phyloP scores from a whole-genome alignment of 2,329 filamentous ascomycete genomes.

The Aureobasidium sp. region DNA sequence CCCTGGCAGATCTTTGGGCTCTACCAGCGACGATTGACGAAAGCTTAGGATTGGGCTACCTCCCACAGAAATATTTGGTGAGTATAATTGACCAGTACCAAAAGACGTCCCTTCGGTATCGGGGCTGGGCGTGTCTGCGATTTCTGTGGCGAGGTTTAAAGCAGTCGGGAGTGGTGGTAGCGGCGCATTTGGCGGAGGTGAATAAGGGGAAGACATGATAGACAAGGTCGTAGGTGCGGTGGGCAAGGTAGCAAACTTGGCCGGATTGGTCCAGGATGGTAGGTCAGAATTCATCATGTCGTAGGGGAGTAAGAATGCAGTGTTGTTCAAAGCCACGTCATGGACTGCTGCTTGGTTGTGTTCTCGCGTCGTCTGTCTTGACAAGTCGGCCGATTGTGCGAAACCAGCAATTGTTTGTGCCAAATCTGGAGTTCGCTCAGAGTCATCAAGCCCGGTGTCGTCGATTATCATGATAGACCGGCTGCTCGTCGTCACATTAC shows the following conservation, averaged over 20 bases:
- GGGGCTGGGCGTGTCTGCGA: neutral
- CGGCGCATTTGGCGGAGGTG: constrained; percentile 3
- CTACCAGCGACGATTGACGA: constrained; percentile 1
- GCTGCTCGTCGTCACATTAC: constrained; percentile 68
- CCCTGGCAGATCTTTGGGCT: constrained; percentile 1
- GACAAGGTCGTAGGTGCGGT: neutral
- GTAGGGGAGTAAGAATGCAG: constrained; percentile 5
- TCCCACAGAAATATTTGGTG: neutral
- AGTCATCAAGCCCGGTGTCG: constrained; percentile 46
- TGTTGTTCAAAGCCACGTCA: constrained; percentile 5
- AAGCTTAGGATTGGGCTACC: neutral
- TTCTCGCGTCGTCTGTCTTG: neutral
- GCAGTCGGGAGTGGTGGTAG: neutral
- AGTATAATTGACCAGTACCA: neutral
- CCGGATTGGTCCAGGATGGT: neutral
- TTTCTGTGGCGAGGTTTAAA: no score
- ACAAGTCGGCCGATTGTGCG: neutral
- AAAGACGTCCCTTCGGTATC: neutral
- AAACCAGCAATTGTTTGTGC: constrained; percentile 6
- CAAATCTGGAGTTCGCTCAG: constrained; percentile 6
- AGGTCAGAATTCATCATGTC: neutral
- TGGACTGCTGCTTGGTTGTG: constrained; percentile 1
- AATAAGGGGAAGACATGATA: constrained; percentile 1
- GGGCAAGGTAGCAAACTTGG: neutral
- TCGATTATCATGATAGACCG: constrained; percentile 87